A percentile compares a stretch with the other conserved stretches of the same genome.
Conservation (phyloP, 2,329 filamentous ascomycete genomes). For the Monilinia laxa region DNA sequence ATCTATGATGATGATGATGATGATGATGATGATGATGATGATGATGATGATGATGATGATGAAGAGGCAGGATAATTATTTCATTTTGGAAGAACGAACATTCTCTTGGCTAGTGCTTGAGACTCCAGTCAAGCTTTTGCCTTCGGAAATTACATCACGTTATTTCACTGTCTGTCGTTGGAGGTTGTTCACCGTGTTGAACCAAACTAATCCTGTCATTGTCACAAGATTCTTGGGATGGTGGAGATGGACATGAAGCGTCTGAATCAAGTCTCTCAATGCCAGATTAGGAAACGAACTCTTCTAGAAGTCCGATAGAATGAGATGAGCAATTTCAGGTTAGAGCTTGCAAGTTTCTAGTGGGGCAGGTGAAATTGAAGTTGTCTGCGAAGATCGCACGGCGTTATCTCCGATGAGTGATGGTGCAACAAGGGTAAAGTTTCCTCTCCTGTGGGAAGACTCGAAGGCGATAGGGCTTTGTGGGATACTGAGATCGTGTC, state of each 20-base stretch:
- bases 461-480: not conserved
- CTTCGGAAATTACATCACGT: not conserved
- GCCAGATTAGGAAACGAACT: not conserved
- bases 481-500: not conserved
- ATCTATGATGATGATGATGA: not conserved
- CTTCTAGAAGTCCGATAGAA: conserved; percentile 17
- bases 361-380: conserved; percentile 8
- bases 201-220: not conserved
- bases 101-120: conserved; percentile 6
- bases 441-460: not conserved
- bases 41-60: too few species aligned
- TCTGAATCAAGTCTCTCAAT: not conserved
- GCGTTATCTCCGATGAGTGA: not conserved
- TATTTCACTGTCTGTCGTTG: not conserved
- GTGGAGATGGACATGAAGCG: not conserved
- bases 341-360: not conserved
- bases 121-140: not conserved
- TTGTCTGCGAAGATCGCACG: conserved; percentile 1
- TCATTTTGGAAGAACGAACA: not conserved
- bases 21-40: too few species aligned
- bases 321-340: conserved; percentile 19
- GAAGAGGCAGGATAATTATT: conserved; percentile 4
- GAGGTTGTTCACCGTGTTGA: not conserved
- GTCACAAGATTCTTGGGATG: not conserved
- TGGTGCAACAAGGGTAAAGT: not conserved